Conservation (phyloP, 345 rosid species). For the Leavenworthia alabamica region DNA sequence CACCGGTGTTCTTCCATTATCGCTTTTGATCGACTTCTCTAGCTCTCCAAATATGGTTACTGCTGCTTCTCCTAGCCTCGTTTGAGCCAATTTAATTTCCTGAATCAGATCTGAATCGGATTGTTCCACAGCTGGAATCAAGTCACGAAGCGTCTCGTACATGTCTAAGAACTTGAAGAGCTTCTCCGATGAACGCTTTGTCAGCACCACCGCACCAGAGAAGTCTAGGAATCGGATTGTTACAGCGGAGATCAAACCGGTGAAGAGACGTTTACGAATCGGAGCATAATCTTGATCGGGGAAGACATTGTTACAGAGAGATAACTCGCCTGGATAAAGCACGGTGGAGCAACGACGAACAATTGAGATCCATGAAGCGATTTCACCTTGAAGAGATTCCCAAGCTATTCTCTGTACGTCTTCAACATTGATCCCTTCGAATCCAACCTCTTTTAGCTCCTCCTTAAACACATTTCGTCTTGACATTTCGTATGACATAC, state of each 20-base stretch:
- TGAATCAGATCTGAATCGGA: conserved; percentile 35
- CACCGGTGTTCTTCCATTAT: conserved; percentile 53
- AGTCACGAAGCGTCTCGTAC: conserved; percentile 60
- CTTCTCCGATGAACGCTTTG: conserved; percentile 63
- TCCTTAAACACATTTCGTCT: conserved; percentile 53
- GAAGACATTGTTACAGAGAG: conserved; percentile 44
- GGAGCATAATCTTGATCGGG: conserved; percentile 28
- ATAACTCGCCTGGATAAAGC: conserved; percentile 45
- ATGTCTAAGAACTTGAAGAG: conserved; percentile 77
- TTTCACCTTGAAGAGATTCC: conserved; percentile 71
- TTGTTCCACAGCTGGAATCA: conserved; percentile 28
- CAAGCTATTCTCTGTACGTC: conserved; percentile 65
- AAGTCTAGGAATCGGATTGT: conserved; percentile 51
- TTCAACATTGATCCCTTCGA: conserved; percentile 53
- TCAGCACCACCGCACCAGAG: conserved; percentile 52
- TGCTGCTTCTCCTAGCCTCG: conserved; percentile 55
- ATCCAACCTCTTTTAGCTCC: conserved; percentile 44
- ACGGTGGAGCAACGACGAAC: conserved; percentile 44
- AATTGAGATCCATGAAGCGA: conserved; percentile 48
- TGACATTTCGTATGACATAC: conserved; percentile 37
- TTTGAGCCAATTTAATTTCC: conserved; percentile 38
- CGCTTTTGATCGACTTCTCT: conserved; percentile 66
- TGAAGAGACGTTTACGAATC: conserved; percentile 36
- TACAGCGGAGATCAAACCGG: conserved; percentile 42
- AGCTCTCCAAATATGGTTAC: conserved; percentile 58